Evolutionary conservation across 208 protist genomes (phyloP), one percentile per base, ranked within the genome.

Genomic region (Leishmania braziliensis): DNA sequence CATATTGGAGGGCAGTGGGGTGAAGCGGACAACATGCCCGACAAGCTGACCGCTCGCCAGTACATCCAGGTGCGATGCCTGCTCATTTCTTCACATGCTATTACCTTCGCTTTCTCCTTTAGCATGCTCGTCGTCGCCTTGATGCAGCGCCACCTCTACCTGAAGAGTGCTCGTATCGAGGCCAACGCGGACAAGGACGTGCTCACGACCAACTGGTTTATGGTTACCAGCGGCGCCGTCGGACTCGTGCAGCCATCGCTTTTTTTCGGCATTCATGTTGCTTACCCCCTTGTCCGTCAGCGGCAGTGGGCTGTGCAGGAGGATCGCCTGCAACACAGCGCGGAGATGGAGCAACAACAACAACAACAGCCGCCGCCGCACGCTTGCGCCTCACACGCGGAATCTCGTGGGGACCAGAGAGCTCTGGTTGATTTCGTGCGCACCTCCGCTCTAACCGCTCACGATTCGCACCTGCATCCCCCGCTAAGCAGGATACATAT

Each of bases 251-350:
- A 77, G 54, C 73, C 73, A 48, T 14, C 58, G 36, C 54, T 77
- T 8, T 77, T 77, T 29, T 77, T 77, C 33, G 0, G 48, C 39
- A 65, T 60, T 23, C 39, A 65, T n/a, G 23, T 77, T 4, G 54
- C 14, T 14, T 77, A 77, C 54, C 73, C 73, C n/a, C 36, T 66
- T 60, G n/a, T 66, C 12, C 50, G 73, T 33, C n/a, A 77, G 73
- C 48, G 54, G 54, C 56, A 63, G 29, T 77, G 50, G 51, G 48
- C 73, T 5, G 29, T 39, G 51, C 73, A 50, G 73, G 36, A 48
- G 5, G 51, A 23, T 48, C 33, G 20, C 33, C 18, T 6, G 73
- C 33, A 18, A 14, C 54, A n/a, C 39, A 46, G 6, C 54, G 1
- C 54, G 36, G 39, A 3, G 51, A 5, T 16, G 16, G 53, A 33